Evolutionary conservation across 208 protist species (phyloP), one percentile per base, ranked within the genome.

Genomic region (Leishmania tarentolae): DNA sequence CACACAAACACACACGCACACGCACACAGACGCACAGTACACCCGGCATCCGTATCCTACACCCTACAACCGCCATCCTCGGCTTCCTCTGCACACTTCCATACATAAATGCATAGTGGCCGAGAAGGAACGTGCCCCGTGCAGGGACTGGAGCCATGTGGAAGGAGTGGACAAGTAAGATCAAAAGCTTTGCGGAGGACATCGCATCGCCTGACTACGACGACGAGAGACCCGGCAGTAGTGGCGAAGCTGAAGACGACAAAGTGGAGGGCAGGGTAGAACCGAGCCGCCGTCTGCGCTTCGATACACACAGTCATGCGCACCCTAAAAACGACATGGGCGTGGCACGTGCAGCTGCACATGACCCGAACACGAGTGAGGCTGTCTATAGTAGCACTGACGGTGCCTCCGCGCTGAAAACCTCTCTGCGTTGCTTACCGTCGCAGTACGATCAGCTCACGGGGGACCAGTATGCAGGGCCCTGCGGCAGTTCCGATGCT

Each of bases 111-210:
- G 52, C 37, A 42, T 56, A 40, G 31, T 4, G 52, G 42, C 52
- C 28, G 7, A 19, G 61, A 75, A 13, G 42, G 3, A 46, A 31
- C 8, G 40, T 44, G 78, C 42, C 31, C 75, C 35, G 9, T 21
- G 50, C 52, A 44, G 47, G 31, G 52, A 57, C 42, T 76, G 56
- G 17, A 46, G 37, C 19, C 56, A 92, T 95, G 86, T 94, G 88
- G 89, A 91, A 69, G 35, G 89, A 86, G 35, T 89, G 92, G 57
- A 90, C 87, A n/a, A 83, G 88, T 50, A 92, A 92, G 72, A 79
- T 97, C 17, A 97, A 93, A 75, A 89, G 92, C 52, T 87, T 97
- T 40, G 91, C 93, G 8, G 90, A 91, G 57, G 91, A 95, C 56
- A 92, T 97, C 57, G 87, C 92, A 9, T 82, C 87, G 2, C 93